Percentiles rank a stretch among this genome's conserved stretches.
phyloP scores from a whole-genome alignment of 805 yeast species.

The Pichia paraexigua region DNA sequence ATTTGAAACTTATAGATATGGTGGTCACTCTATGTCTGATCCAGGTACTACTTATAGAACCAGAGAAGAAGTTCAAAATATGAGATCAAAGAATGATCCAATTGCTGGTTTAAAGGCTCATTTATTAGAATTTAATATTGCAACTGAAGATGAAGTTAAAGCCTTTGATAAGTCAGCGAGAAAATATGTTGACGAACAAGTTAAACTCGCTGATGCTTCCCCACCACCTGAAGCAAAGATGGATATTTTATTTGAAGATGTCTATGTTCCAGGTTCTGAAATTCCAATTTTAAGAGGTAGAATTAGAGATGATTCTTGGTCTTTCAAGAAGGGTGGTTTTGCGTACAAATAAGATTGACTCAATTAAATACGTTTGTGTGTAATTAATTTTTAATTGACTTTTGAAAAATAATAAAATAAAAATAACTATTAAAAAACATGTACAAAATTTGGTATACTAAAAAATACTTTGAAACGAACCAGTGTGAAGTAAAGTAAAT shows the following conservation, averaged over 20 bases:
- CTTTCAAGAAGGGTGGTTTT: conserved; percentile 32
- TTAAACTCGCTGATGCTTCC: conserved; percentile 84
- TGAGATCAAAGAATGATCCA: conserved; percentile 98
- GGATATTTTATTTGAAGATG: conserved; percentile 93
- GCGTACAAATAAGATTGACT: conserved; percentile 27
- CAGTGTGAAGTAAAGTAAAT: not conserved
- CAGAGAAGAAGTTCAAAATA: conserved; percentile 98
- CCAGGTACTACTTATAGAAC: conserved; percentile 99
- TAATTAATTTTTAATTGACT: not conserved
- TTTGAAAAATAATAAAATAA: not conserved
- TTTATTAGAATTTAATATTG: conserved; percentile 72
- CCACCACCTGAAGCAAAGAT: conserved; percentile 94
- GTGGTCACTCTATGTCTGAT: conserved; percentile 99
- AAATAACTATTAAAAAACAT: not conserved
- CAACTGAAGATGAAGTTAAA: conserved; percentile 93
- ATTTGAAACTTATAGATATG: conserved; percentile 98
- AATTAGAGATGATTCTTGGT: conserved; percentile 91
- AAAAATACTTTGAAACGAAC: not conserved
- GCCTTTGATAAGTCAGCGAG: conserved; percentile 94
- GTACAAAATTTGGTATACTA: not conserved
- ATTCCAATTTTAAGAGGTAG: conserved; percentile 92
- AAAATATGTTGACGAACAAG: conserved; percentile 91
- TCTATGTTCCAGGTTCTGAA: conserved; percentile 91
- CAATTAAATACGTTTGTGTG: not conserved
- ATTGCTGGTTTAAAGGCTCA: conserved; percentile 91